phyloP scores from a whole-genome alignment of 2,329 filamentous ascomycete species.

The Alternaria alternata region DNA sequence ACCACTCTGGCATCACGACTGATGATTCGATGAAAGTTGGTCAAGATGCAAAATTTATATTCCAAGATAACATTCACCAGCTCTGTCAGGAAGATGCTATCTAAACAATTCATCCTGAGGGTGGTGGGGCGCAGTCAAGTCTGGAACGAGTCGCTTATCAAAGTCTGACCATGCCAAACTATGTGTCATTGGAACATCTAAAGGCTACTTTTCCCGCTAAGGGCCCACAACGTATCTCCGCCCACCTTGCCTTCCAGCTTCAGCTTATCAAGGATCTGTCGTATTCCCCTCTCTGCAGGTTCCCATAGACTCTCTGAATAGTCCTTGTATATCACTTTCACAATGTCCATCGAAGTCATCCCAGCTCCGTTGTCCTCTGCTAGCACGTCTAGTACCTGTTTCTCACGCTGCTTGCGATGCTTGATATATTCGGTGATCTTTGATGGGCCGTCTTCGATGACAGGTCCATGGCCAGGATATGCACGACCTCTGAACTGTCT shows the following conservation, averaged over 20 bases:
- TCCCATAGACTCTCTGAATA: conserved; percentile 77
- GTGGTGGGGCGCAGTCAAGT: conserved; percentile 7
- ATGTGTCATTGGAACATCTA: conserved; percentile 20
- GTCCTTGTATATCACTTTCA: conserved; percentile 85
- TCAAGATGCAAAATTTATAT: accelerated
- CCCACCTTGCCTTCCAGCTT: conserved; percentile 73
- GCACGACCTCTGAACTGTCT: conserved; percentile 70
- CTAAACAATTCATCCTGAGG: neutral
- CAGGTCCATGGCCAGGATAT: conserved; percentile 87
- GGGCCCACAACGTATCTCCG: conserved; percentile 47
- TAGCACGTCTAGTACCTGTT: conserved; percentile 50
- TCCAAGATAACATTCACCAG: accelerated
- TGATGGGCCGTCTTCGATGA: conserved; percentile 74
- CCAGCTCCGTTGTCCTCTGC: conserved; percentile 42
- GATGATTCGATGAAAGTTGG: conserved; percentile 10
- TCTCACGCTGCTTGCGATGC: conserved; percentile 80
- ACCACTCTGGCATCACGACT: conserved; percentile 52
- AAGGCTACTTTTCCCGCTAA: conserved; percentile 44
- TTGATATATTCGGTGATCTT: conserved; percentile 84
- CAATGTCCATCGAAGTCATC: conserved; percentile 81
- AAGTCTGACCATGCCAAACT: neutral
- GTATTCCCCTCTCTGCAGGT: conserved; percentile 77
- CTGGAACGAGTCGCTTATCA: neutral
- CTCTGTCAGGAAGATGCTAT: too few relatives aligned
- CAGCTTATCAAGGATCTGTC: conserved; percentile 83